Base-by-base conservation (phyloP, 371 early-diverging fungal genomes). In the Sporodiniella umbellata region DNA sequence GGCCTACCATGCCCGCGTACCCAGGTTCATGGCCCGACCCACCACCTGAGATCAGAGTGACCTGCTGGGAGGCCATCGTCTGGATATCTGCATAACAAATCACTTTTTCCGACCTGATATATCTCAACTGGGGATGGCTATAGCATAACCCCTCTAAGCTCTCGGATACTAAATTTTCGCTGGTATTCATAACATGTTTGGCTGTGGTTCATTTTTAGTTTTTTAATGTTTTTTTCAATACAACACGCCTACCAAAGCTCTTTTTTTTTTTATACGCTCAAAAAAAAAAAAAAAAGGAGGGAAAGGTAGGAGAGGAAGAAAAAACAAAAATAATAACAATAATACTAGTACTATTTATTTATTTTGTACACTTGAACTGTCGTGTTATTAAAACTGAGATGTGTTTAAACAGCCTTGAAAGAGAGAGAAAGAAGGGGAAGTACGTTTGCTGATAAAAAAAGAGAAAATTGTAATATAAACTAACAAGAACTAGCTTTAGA, bases 1-100 rank as follows among this genome's bases (percentile, higher is more conserved):
- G 64, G 24, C 91, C 93, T 3, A 92, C 86, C 47, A 77, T 87
- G 1, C 89, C 91, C 12, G 84, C 80, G 52, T 86, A 89, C 2
- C 89, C 76, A 5, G 93, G 93, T 62, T 93, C 93, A 66, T 93
- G 93, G 18, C 93, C 93, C 37, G 84, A 66, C 28, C 91, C 90
- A 28, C 93, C 93, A 24, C 93, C 93, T 50, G 87, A 84, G 42
- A 92, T 69, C 12, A 92, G 58, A 4, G 91, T 85, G 35, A 90
- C 92, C 56, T 87, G 87, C 19, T 70, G 53, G 22, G 59, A 45
- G 45, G 81, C 82, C 42, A 80, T 56, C 14, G 42, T 44, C 5
- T 80, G 78, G 8, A 82, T 67, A 48, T 83, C 65, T 22, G 74
- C 70, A 50, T 65, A 48, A 47, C 70, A 84, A 15, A 85, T 66